Evolutionary conservation across 768 basidiomycete genomes (phyloP).

Genomic region (Pleurotus giganteus): DNA sequence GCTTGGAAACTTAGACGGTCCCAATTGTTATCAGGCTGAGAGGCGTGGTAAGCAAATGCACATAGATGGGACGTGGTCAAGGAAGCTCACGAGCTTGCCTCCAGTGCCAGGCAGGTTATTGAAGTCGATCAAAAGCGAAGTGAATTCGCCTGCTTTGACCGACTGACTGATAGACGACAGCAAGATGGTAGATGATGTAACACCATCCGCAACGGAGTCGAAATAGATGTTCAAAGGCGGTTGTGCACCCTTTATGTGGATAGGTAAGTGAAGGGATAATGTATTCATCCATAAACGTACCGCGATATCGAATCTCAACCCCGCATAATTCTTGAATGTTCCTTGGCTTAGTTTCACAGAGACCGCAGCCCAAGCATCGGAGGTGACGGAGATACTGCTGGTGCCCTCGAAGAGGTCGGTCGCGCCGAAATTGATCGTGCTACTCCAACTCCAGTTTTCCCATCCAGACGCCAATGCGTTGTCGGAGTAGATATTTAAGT

Average conservation of each 20-base stretch:
- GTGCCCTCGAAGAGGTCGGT: slow-evolving; percentile 41
- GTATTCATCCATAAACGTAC: slow-evolving; percentile 23
- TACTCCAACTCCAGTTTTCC: slow-evolving; percentile 55
- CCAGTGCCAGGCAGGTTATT: slow-evolving; percentile 41
- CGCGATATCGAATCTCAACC: slow-evolving; percentile 50
- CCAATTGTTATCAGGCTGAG: slow-evolving; percentile 40
- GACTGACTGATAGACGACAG: slow-evolving; percentile 40
- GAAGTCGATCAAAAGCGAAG: slow-evolving; percentile 47
- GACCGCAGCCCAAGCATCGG: slow-evolving; percentile 40
- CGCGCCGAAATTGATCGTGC: slow-evolving; percentile 38
- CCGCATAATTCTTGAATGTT: slow-evolving; percentile 41
- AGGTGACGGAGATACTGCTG: slow-evolving; percentile 43
- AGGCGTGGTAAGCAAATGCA: background rate
- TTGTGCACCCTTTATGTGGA: slow-evolving; percentile 35
- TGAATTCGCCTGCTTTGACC: slow-evolving; percentile 36
- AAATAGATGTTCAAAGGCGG: slow-evolving; percentile 43
- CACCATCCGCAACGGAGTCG: slow-evolving; percentile 35
- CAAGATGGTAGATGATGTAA: slow-evolving; percentile 35
- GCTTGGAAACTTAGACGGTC: slow-evolving; percentile 51
- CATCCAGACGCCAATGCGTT: slow-evolving; percentile 39
- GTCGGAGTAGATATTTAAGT: slow-evolving; percentile 42
- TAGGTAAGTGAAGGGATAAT: background rate
- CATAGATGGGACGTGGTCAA: background rate
- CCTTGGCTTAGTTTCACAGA: slow-evolving; percentile 41
- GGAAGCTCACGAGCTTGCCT: slow-evolving; percentile 28